These are phyloP conservation scores for Chloris gayana DNA, from an alignment of 176 grass and related monocot species.

Conservation along the genomic window DNA sequence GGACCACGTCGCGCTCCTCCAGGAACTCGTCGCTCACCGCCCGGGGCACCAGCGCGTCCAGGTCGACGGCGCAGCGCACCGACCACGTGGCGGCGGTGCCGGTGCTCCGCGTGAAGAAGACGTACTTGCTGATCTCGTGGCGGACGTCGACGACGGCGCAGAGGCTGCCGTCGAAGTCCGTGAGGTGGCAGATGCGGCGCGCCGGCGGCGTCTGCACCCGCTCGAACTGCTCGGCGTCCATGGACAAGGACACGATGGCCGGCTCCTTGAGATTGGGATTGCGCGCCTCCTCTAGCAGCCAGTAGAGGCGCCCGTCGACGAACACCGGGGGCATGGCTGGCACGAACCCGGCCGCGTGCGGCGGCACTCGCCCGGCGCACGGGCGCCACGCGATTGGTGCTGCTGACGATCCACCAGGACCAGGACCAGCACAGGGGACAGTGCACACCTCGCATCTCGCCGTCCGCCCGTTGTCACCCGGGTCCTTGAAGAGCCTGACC, in stretches of 20 bases:
- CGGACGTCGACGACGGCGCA: constrained; percentile 19
- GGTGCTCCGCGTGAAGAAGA: not conserved
- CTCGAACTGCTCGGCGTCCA: constrained; percentile 17
- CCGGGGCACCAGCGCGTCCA: not conserved
- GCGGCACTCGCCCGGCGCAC: not conserved
- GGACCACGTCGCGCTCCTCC: not conserved
- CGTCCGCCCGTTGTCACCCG: not conserved
- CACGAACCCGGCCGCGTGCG: not conserved
- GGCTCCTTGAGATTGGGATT: not conserved
- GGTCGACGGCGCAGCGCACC: not conserved
- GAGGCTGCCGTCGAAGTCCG: constrained; percentile 12
- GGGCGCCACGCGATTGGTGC: not conserved
- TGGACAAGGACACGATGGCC: constrained; percentile 17
- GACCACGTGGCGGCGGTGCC: not conserved
- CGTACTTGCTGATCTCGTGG: not conserved
- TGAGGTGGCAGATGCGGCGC: not conserved
- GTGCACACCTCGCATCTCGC: constrained; percentile 15
- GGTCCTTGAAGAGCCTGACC: constrained; percentile 30
- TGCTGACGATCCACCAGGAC: too few species aligned
- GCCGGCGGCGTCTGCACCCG: constrained; percentile 13
- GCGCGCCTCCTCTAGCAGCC: not conserved
- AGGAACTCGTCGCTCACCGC: constrained; percentile 6
- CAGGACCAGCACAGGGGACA: too few species aligned
- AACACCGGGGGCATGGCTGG: constrained; percentile 5
- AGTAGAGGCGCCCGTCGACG: constrained; percentile 21